Conservation (phyloP, 345 rosid species). For the Aurinia saxatilis region DNA sequence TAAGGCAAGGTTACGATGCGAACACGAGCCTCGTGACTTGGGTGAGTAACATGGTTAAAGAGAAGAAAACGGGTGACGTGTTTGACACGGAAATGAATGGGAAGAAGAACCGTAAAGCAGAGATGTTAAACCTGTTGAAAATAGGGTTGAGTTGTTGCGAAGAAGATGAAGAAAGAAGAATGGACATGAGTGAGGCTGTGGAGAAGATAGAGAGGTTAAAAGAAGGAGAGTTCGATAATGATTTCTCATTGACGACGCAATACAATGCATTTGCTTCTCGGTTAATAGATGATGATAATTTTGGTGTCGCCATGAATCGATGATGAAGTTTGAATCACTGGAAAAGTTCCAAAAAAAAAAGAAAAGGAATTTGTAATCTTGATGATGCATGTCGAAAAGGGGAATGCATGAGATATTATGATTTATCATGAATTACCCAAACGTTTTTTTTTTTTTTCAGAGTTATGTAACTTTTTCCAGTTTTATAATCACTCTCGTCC, state of each 20-base stretch:
- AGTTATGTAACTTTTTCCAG: background rate
- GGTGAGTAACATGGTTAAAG: slow-evolving; percentile 59
- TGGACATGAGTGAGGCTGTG: slow-evolving; percentile 41
- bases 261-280: slow-evolving; percentile 21
- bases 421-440: background rate
- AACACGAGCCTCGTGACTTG: slow-evolving; percentile 44
- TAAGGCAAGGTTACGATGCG: slow-evolving; percentile 36
- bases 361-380: background rate
- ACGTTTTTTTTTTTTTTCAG: background rate
- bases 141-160: slow-evolving; percentile 72
- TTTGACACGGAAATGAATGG: slow-evolving; percentile 60
- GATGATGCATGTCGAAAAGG: background rate
- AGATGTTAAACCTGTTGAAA: slow-evolving; percentile 55
- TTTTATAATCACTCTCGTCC: background rate
- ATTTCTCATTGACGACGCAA: background rate
- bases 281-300: slow-evolving; percentile 28
- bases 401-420: background rate
- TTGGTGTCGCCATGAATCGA: slow-evolving; percentile 22
- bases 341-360: background rate
- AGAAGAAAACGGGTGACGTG: slow-evolving; percentile 45
- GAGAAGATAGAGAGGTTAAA: slow-evolving; percentile 39
- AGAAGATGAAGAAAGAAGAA: slow-evolving; percentile 44
- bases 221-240: slow-evolving; percentile 29
- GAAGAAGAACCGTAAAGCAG: slow-evolving; percentile 41
- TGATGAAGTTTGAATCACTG: slow-evolving; percentile 8